These are phyloP conservation scores for Aspergillus biplanus DNA, from an alignment of 495 filamentous ascomycete genomes.

Conservation along the genomic window DNA sequence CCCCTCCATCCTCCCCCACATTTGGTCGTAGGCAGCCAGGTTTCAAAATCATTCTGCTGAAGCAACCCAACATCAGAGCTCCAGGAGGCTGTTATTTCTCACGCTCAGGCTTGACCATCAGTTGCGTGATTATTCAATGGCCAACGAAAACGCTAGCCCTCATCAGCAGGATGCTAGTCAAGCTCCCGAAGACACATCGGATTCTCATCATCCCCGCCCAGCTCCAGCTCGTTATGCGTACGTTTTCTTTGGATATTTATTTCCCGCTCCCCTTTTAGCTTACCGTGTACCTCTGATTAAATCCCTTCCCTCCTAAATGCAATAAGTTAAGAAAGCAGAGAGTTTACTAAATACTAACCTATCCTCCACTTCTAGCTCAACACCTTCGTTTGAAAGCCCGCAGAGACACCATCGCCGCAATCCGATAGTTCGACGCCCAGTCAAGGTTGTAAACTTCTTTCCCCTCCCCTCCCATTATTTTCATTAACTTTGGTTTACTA, in stretches of 20 bases:
- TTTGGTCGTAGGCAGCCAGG: constrained; percentile 20
- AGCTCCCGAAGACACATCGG: constrained; percentile 16
- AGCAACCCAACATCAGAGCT: constrained; percentile 9
- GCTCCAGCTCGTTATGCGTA: constrained; percentile 43
- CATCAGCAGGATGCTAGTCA: constrained; percentile 25
- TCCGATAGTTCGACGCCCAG: constrained; percentile 68
- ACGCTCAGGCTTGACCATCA: constrained; percentile 2
- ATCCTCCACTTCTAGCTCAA: constrained; percentile 40
- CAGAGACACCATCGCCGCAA: constrained; percentile 76
- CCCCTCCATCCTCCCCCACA: constrained; percentile 21
- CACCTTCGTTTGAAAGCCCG: constrained; percentile 64
- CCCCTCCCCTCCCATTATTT: constrained; percentile 2
- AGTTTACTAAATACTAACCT: background rate
- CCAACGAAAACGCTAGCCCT: constrained; percentile 25
- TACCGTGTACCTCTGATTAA: background rate
- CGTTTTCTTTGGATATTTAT: constrained; percentile 23
- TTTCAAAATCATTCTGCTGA: constrained; percentile 5
- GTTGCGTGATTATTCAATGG: constrained; percentile 29
- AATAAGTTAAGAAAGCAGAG: background rate
- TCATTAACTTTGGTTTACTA: background rate
- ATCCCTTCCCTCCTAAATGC: background rate
- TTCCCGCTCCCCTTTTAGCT: background rate
- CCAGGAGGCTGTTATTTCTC: background rate
- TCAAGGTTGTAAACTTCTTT: constrained; percentile 57
- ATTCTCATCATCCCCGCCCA: constrained; percentile 22